These are phyloP conservation scores for Melaleuca quinquenervia DNA, from an alignment of 345 rosid genomes.

Conservation along the genomic window DNA sequence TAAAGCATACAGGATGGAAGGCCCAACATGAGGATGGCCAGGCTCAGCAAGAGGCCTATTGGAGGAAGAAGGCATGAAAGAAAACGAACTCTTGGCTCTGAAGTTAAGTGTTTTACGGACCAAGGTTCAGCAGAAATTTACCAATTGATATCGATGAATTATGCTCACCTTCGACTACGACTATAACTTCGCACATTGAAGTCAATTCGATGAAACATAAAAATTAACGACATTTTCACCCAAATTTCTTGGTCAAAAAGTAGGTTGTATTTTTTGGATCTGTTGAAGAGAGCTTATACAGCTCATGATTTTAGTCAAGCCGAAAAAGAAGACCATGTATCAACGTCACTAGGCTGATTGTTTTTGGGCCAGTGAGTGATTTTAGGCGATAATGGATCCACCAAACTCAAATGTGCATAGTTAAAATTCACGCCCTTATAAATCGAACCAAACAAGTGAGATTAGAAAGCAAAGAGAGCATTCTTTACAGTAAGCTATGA, in stretches of 20 bases:
- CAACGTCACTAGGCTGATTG: background rate
- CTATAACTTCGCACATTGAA: accelerated
- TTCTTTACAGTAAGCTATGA: background rate
- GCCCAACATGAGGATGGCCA: no score
- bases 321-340: background rate
- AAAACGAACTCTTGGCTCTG: background rate
- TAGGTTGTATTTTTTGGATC: background rate
- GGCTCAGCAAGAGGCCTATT: background rate
- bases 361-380: no score
- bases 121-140: background rate
- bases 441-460: no score
- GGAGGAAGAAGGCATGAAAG: background rate
- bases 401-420: no score
- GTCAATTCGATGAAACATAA: background rate
- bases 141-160: accelerated
- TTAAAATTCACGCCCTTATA: no score
- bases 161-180: background rate
- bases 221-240: background rate
- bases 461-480: no score
- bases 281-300: background rate
- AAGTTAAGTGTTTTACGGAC: background rate
- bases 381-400: no score
- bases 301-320: background rate
- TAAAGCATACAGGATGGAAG: background rate
- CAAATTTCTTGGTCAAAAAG: background rate